phyloP scores from a whole-genome alignment of 2,329 filamentous ascomycete species.

The Fusarium virguliforme region DNA sequence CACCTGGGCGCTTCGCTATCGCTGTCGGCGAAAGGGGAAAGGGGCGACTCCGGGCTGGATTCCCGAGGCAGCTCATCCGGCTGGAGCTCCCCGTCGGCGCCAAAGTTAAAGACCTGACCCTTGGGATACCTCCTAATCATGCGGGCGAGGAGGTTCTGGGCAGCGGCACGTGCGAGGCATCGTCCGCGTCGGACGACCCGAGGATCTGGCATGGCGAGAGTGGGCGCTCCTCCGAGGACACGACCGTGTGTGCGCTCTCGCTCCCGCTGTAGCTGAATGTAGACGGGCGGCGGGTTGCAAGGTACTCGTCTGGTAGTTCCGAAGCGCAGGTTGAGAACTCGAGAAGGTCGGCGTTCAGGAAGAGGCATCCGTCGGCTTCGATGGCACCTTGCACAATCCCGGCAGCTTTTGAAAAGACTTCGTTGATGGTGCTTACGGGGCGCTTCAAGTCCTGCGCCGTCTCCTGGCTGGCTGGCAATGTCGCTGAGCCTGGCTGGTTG shows the following conservation, averaged over 20 bases:
- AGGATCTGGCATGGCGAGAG: constrained; percentile 29
- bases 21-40: background rate
- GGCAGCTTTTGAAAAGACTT: constrained; percentile 62
- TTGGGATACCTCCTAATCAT: constrained; percentile 63
- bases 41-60: background rate
- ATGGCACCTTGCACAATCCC: constrained; percentile 61
- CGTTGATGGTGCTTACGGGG: constrained; percentile 5
- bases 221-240: constrained; percentile 31
- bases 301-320: constrained; percentile 32
- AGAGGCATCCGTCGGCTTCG: constrained; percentile 58
- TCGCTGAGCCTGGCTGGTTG: background rate
- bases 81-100: constrained; percentile 56
- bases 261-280: constrained; percentile 24
- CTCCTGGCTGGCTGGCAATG: background rate
- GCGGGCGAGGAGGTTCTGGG: constrained; percentile 58
- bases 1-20: background rate
- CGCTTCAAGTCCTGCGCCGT: background rate
- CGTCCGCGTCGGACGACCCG: constrained; percentile 26
- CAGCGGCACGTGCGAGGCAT: constrained; percentile 45
- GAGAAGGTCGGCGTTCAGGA: constrained; percentile 56
- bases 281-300: constrained; percentile 25
- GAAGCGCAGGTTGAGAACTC: constrained; percentile 36
- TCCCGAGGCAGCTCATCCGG: constrained; percentile 53
- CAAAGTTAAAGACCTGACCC: constrained; percentile 65
- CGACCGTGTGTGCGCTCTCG: constrained; percentile 30